Evolutionary conservation across 192 early-diverging fungal genomes (phyloP).

Genomic region (Dimargaris xerosporica): DNA sequence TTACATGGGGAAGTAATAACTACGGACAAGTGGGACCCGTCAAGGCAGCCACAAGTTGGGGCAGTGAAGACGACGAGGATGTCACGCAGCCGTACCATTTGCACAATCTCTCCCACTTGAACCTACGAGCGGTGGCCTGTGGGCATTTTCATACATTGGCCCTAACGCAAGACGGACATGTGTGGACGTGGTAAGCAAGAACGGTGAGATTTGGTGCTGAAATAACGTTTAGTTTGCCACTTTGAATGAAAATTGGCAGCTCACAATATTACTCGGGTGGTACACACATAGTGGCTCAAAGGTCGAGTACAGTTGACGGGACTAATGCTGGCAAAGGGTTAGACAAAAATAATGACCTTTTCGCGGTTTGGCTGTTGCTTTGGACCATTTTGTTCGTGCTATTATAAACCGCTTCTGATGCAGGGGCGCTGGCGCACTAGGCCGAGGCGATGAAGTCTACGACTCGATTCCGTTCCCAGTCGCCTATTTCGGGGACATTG

Average conservation of each 20-base stretch:
- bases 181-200: slow-evolving; percentile 4
- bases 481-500: slow-evolving; percentile 6
- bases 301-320: too few relatives aligned
- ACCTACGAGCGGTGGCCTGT: not conserved
- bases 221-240: too few relatives aligned
- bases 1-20: slow-evolving; percentile 5
- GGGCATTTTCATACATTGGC: slow-evolving; percentile 6
- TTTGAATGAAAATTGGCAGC: too few relatives aligned
- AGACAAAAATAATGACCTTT: too few relatives aligned
- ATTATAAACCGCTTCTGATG: too few relatives aligned
- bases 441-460: slow-evolving; percentile 10
- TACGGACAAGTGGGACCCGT: slow-evolving; percentile 12
- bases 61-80: slow-evolving; percentile 11
- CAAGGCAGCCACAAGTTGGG: slow-evolving; percentile 10
- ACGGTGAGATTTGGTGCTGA: too few relatives aligned
- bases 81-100: slow-evolving; percentile 6
- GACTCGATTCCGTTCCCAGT: slow-evolving; percentile 10
- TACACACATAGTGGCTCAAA: too few relatives aligned
- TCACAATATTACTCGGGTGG: too few relatives aligned
- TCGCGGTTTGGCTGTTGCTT: too few relatives aligned
- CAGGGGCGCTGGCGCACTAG: slow-evolving; percentile 8
- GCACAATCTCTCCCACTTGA: not conserved
- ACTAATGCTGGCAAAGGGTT: too few relatives aligned
- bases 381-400: too few relatives aligned
- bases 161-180: slow-evolving; percentile 1